phyloP scores from a whole-genome alignment of 768 basidiomycete genomes.

The Cantharellus anzutake region DNA sequence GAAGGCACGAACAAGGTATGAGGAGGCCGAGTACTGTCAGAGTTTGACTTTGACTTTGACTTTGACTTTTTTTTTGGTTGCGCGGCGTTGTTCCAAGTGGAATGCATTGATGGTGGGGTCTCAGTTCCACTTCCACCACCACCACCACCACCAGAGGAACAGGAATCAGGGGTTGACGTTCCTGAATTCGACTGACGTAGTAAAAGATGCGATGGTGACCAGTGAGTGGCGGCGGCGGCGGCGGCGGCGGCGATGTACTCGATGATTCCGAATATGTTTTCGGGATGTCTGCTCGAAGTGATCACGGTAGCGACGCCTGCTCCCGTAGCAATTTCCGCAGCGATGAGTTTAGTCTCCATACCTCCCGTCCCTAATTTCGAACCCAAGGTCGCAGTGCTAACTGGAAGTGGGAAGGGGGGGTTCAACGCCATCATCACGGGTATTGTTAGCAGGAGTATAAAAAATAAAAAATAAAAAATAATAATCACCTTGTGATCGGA shows the following conservation, averaged over 20 bases:
- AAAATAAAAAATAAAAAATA: neutral
- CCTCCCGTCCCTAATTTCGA: conserved; percentile 95
- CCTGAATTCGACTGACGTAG: conserved; percentile 13
- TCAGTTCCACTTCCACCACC: neutral
- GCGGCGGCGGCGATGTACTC: conserved; percentile 25
- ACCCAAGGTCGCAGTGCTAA: conserved; percentile 82
- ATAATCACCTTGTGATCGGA: conserved; percentile 55
- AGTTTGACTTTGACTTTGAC: neutral
- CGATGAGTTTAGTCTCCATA: conserved; percentile 98
- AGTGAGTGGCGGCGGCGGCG: too few species aligned
- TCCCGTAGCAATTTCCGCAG: conserved; percentile 90
- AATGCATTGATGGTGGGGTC: neutral
- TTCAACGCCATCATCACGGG: neutral
- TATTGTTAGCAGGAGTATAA: neutral
- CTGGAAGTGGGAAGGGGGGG: conserved; percentile 21
- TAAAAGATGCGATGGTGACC: too few species aligned
- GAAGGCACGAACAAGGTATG: conserved; percentile 82
- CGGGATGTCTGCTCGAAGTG: conserved; percentile 61
- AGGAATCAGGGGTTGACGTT: conserved; percentile 7
- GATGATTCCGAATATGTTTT: conserved; percentile 62
- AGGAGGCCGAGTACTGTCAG: conserved; percentile 31
- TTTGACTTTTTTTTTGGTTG: neutral
- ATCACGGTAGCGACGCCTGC: conserved; percentile 90
- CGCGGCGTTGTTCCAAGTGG: neutral
- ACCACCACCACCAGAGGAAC: conserved; percentile 3